Conservation (phyloP, 495 filamentous ascomycete genomes). For the Rhizodiscina lignyota region DNA sequence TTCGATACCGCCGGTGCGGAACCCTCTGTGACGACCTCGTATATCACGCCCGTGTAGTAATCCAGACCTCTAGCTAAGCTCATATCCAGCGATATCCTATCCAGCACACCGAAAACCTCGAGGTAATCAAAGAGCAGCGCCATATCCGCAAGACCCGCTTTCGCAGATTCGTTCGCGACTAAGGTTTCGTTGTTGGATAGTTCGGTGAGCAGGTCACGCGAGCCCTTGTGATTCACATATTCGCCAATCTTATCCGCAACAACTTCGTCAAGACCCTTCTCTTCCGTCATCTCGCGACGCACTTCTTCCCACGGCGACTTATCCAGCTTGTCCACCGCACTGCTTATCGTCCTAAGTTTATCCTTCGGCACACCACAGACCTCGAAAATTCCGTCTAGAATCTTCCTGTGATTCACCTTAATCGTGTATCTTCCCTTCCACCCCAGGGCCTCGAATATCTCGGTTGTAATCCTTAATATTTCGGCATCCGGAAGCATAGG, state of each 20-base stretch:
- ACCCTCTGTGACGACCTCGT: constrained; percentile 76
- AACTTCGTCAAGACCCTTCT: constrained; percentile 61
- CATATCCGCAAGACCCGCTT: constrained; percentile 70
- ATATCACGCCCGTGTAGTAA: constrained; percentile 92
- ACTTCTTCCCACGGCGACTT: constrained; percentile 83
- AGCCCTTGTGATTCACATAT: constrained; percentile 56
- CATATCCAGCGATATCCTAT: constrained; percentile 65
- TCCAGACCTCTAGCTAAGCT: constrained; percentile 74
- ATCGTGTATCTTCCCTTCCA: constrained; percentile 61
- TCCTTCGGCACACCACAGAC: constrained; percentile 78
- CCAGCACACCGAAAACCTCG: constrained; percentile 51
- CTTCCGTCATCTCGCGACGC: constrained; percentile 78
- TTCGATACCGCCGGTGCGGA: constrained; percentile 39
- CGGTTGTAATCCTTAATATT: constrained; percentile 64
- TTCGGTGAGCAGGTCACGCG: constrained; percentile 48
- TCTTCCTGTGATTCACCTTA: constrained; percentile 92
- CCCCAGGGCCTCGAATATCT: constrained; percentile 73
- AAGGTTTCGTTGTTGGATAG: constrained; percentile 47
- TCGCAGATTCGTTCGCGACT: constrained; percentile 49
- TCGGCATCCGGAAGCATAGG: constrained; percentile 96
- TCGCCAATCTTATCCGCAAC: constrained; percentile 76
- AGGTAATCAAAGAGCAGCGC: constrained; percentile 66
- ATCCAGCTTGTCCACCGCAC: constrained; percentile 90
- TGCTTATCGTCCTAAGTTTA: constrained; percentile 73
- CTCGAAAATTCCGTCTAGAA: constrained; percentile 82